A percentile compares a stretch with the other conserved stretches of the same genome.
These are phyloP conservation scores for Solanum ahanhuiri DNA, from an alignment of 257 asterid genomes.

Conservation along the genomic window DNA sequence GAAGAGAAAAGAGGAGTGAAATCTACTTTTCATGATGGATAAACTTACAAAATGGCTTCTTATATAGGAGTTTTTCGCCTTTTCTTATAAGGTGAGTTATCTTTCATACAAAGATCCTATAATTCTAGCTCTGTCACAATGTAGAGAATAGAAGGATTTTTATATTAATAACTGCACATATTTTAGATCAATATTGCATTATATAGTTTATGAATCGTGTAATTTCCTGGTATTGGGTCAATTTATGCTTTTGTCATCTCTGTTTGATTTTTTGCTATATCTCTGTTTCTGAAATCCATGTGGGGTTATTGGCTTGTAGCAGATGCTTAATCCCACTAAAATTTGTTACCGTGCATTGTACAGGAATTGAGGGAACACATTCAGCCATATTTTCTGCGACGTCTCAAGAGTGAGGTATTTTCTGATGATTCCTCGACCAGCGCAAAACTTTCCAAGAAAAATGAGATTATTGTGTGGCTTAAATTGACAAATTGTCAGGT, in stretches of 20 bases:
- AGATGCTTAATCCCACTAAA: background rate
- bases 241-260: background rate
- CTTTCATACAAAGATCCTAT: background rate
- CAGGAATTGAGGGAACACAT: constrained; percentile 81
- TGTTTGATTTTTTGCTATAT: background rate
- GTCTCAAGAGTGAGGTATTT: constrained; percentile 87
- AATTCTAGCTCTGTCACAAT: background rate
- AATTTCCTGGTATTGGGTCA: background rate
- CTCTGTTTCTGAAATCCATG: background rate
- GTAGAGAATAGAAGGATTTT: background rate
- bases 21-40: background rate
- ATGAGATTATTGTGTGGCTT: constrained; percentile 87
- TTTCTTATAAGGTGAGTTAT: background rate
- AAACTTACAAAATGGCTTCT: background rate
- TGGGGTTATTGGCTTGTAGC: background rate
- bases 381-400: constrained; percentile 85
- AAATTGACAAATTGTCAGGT: constrained; percentile 85
- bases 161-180: background rate
- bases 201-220: background rate
- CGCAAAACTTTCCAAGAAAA: constrained; percentile 72
- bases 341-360: background rate
- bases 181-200: background rate
- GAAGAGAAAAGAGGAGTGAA: background rate
- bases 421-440: constrained; percentile 18
- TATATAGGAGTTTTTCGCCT: background rate